A percentile compares a stretch with the other conserved stretches of the same genome.
phyloP scores from a whole-genome alignment of 352 stramenopile genomes.

The Plasmopara halstedii region DNA sequence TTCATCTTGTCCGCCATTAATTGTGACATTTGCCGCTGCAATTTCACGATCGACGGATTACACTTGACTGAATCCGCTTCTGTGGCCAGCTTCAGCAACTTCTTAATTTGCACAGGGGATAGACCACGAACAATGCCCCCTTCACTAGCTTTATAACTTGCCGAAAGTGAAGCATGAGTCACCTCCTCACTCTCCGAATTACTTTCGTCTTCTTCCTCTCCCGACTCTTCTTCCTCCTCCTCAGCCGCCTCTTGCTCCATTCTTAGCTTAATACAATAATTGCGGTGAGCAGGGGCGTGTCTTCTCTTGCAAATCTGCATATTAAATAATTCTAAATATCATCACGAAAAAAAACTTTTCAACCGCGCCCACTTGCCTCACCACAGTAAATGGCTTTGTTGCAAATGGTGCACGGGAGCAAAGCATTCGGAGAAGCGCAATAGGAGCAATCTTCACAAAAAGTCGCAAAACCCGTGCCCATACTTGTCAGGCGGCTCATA shows the following conservation, averaged over 20 bases:
- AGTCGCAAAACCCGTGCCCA: conserved; percentile 22
- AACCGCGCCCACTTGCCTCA: conserved; percentile 26
- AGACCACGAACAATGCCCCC: conserved; percentile 45
- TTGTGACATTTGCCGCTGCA: conserved; percentile 70
- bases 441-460: conserved; percentile 62
- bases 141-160: conserved; percentile 7
- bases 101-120: conserved; percentile 54
- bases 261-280: conserved; percentile 59
- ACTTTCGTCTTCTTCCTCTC: conserved; percentile 46
- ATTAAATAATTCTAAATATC: neutral
- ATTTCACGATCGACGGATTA: conserved; percentile 41
- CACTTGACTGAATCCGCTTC: conserved; percentile 44
- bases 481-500: conserved; percentile 58
- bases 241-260: conserved; percentile 59
- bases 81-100: conserved; percentile 53
- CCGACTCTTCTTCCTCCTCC: conserved; percentile 39
- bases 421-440: conserved; percentile 48
- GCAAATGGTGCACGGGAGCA: conserved; percentile 60
- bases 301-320: conserved; percentile 55
- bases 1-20: conserved; percentile 43
- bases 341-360: neutral
- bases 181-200: conserved; percentile 62
- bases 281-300: conserved; percentile 62
- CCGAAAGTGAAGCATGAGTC: conserved; percentile 11
- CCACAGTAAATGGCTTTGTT: conserved; percentile 61